A percentile compares a stretch with the other conserved stretches of the same genome.
Conservation (phyloP, 2,329 filamentous ascomycete species). For the Aspergillus bombycis region DNA sequence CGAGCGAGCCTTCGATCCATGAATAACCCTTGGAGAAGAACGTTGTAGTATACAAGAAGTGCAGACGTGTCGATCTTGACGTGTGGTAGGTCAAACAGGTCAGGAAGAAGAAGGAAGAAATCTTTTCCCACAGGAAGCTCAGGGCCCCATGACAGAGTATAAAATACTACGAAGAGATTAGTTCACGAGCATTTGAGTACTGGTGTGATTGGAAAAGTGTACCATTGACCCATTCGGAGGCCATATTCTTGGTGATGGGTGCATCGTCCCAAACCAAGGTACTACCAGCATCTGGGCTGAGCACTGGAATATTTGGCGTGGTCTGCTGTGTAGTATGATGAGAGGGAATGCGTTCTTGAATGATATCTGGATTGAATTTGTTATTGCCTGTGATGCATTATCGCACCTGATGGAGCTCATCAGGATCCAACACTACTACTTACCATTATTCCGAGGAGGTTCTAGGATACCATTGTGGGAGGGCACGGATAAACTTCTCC, state of each 20-base stretch:
- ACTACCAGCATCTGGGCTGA: background rate
- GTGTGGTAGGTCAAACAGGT: background rate
- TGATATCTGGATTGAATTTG: background rate
- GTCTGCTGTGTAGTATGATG: background rate
- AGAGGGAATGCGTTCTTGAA: background rate
- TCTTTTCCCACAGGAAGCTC: background rate
- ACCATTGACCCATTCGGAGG: background rate
- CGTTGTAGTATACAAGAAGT: background rate
- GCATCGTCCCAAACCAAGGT: background rate
- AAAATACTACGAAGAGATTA: background rate
- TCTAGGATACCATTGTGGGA: background rate
- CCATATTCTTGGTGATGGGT: background rate
- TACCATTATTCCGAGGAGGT: background rate
- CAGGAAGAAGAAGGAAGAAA: background rate
- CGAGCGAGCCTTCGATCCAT: background rate
- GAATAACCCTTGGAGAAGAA: background rate
- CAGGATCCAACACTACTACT: background rate
- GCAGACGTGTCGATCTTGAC: background rate
- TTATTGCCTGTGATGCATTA: background rate
- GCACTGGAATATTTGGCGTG: background rate
- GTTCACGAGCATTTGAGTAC: background rate
- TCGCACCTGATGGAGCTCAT: background rate
- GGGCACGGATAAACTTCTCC: background rate
- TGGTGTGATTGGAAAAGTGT: background rate
- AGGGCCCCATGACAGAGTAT: background rate